These are phyloP conservation scores for Chaetomium cochliodes DNA, from an alignment of 495 filamentous ascomycete species.

Conservation along the genomic window DNA sequence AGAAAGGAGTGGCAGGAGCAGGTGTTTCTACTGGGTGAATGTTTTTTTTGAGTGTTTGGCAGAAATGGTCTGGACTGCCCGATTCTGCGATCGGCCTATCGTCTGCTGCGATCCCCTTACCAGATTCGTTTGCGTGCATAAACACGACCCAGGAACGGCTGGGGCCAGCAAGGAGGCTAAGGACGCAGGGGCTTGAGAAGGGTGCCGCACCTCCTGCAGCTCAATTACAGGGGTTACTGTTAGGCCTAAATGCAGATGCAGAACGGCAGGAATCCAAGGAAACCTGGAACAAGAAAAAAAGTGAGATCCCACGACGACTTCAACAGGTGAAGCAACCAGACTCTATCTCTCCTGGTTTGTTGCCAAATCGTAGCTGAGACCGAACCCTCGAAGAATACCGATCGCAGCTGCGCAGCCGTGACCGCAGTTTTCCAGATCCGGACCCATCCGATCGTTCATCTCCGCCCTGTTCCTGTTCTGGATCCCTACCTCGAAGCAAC, in stretches of 20 bases:
- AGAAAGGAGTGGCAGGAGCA: background rate
- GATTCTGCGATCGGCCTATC: background rate
- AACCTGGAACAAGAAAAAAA: conserved; percentile 19
- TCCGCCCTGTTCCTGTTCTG: background rate
- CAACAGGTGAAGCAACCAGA: conserved; percentile 1
- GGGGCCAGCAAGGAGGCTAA: conserved; percentile 15
- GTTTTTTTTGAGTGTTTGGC: background rate
- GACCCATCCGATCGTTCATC: background rate
- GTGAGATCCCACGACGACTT: conserved; percentile 6
- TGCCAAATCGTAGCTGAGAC: background rate
- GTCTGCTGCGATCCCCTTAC: background rate
- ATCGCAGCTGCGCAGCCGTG: background rate
- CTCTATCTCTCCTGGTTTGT: background rate
- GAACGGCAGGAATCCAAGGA: conserved; percentile 20
- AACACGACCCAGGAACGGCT: conserved; percentile 3
- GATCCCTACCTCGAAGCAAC: background rate
- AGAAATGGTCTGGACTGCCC: conserved; percentile 1
- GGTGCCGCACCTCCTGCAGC: conserved; percentile 32
- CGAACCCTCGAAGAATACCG: background rate
- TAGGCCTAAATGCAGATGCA: conserved; percentile 38
- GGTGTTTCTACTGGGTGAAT: background rate
- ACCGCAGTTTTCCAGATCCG: background rate
- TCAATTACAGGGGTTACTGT: conserved; percentile 32
- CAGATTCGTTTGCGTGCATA: conserved; percentile 12
- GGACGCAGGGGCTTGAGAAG: conserved; percentile 31